Evolutionary conservation across 352 stramenopile species (phyloP).

Genomic region (Pythium folliculosum): DNA sequence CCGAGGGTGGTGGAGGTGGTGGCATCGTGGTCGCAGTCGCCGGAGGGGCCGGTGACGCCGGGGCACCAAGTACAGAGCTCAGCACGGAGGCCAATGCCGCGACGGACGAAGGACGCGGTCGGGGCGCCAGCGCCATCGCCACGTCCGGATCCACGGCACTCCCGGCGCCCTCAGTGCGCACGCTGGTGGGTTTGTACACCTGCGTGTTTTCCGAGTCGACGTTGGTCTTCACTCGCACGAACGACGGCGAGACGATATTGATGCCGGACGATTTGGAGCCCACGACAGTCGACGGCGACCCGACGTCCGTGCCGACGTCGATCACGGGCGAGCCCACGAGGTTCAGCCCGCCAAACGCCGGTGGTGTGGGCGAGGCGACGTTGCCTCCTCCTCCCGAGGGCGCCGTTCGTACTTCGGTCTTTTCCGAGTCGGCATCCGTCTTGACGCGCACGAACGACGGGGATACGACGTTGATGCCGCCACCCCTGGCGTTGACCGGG

Average conservation of each 20-base stretch:
- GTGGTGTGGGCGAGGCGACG: neutral
- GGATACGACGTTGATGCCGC: neutral
- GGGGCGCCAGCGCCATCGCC: neutral
- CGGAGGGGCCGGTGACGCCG: neutral
- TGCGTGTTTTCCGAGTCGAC: conserved; percentile 5
- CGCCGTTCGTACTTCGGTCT: conserved; percentile 2
- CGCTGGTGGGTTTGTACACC: neutral
- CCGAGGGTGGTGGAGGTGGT: neutral
- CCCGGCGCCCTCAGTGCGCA: neutral
- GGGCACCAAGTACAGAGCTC: neutral
- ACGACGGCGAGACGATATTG: conserved; percentile 7
- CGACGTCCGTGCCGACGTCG: conserved; percentile 9
- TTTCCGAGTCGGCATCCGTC: conserved; percentile 14
- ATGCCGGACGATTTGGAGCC: neutral
- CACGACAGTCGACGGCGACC: neutral
- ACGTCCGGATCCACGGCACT: neutral
- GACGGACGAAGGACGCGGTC: neutral
- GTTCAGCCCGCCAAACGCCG: neutral
- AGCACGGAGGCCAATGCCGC: neutral
- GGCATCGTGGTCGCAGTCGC: neutral
- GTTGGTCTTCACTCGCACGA: conserved; percentile 10
- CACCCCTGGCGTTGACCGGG: neutral
- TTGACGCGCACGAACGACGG: conserved; percentile 11
- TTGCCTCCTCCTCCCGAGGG: neutral
- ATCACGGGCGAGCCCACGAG: conserved; percentile 2